Conservation (phyloP, 768 basidiomycete species). For the Hemileccinum impolitum region DNA sequence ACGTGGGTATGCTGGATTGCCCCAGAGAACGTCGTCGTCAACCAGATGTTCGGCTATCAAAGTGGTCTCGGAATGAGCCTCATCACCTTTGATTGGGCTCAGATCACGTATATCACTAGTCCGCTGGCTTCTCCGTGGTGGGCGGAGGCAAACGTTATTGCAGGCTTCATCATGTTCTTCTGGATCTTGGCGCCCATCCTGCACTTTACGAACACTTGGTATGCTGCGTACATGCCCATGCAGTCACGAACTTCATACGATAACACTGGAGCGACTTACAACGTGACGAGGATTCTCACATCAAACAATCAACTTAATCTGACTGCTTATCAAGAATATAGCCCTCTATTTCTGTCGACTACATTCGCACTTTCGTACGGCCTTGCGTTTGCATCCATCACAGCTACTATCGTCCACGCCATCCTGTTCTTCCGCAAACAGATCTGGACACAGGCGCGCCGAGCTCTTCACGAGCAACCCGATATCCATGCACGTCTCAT, state of each 20-base stretch:
- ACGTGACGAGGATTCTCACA: slow-evolving; percentile 37
- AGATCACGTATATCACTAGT: slow-evolving; percentile 60
- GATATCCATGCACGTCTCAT: slow-evolving; percentile 63
- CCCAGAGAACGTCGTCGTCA: slow-evolving; percentile 65
- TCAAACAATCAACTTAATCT: slow-evolving; percentile 29
- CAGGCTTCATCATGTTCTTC: slow-evolving; percentile 36
- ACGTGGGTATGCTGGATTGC: slow-evolving; percentile 65
- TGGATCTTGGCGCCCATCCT: slow-evolving; percentile 30
- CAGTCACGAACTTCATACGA: slow-evolving; percentile 42
- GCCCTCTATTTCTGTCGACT: slow-evolving; percentile 43
- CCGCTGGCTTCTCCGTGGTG: slow-evolving; percentile 34
- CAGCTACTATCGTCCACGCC: slow-evolving; percentile 38
- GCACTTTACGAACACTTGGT: slow-evolving; percentile 37
- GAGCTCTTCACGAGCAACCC: slow-evolving; percentile 50
- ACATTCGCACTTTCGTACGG: slow-evolving; percentile 54
- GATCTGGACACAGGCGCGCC: slow-evolving; percentile 48
- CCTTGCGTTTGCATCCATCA: slow-evolving; percentile 42
- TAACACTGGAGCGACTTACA: slow-evolving; percentile 39
- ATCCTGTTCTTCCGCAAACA: slow-evolving; percentile 57
- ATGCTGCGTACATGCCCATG: slow-evolving; percentile 39
- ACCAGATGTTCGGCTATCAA: slow-evolving; percentile 70
- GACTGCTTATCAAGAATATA: slow-evolving; percentile 34
- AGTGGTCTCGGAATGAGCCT: slow-evolving; percentile 64
- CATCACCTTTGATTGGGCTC: slow-evolving; percentile 79
- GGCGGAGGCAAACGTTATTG: slow-evolving; percentile 37